These are phyloP conservation scores for Hypoxylon sp. DNA, from an alignment of 2,329 filamentous ascomycete genomes.

Conservation along the genomic window DNA sequence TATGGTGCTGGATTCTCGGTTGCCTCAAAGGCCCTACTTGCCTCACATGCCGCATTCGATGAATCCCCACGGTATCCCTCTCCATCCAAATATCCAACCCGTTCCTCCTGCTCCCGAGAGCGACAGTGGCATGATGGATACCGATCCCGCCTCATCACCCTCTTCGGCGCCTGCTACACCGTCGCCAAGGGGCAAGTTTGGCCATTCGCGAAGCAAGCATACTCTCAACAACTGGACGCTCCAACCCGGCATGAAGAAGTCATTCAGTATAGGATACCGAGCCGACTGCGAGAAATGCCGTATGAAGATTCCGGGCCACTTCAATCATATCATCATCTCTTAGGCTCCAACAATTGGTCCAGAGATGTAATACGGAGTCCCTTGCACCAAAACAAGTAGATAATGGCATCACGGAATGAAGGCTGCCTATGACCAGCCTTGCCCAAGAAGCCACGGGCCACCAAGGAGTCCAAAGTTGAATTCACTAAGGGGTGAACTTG, in stretches of 20 bases:
- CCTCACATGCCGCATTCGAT: conserved; percentile 48
- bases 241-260: conserved; percentile 71
- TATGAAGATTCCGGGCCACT: conserved; percentile 78
- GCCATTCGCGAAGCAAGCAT: conserved; percentile 66
- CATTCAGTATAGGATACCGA: conserved; percentile 80
- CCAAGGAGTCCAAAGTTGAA: too few relatives aligned
- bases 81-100: conserved; percentile 51
- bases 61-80: conserved; percentile 47
- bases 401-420: conserved; percentile 1
- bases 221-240: conserved; percentile 68
- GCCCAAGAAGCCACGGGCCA: too few relatives aligned
- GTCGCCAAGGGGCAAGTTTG: conserved; percentile 60
- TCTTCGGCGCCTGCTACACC: conserved; percentile 50
- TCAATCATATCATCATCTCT: conserved; percentile 78
- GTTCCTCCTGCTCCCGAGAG: conserved; percentile 35
- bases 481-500: too few relatives aligned
- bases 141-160: conserved; percentile 46
- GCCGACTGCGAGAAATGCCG: conserved; percentile 82
- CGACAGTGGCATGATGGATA: conserved; percentile 48
- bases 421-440: too few relatives aligned
- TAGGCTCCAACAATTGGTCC: too few relatives aligned
- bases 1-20: conserved; percentile 51
- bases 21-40: conserved; percentile 47
- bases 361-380: too few relatives aligned
- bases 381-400: neutral